Conservation (phyloP, 768 basidiomycete genomes). For the Pleurotus djamor region DNA sequence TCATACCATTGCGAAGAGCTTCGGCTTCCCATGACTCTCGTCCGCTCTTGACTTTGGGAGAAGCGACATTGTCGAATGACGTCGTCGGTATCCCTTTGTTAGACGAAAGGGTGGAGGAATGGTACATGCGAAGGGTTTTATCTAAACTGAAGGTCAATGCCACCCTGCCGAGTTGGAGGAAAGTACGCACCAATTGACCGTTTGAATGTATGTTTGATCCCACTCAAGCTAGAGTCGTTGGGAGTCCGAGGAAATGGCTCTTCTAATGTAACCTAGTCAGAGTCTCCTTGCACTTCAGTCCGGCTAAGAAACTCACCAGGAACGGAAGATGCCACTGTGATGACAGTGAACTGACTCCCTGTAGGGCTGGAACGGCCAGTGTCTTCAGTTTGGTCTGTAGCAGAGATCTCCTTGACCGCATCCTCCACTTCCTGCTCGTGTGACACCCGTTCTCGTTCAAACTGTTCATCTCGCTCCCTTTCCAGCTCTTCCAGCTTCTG, state of each 20-base stretch:
- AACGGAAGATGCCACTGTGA: neutral
- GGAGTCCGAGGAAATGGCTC: slow-evolving; percentile 21
- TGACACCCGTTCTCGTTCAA: slow-evolving; percentile 32
- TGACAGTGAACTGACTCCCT: slow-evolving; percentile 4
- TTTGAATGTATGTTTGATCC: slow-evolving; percentile 70
- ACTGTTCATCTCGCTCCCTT: slow-evolving; percentile 43
- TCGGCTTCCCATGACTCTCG: slow-evolving; percentile 53
- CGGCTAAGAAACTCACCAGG: neutral
- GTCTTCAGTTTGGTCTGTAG: slow-evolving; percentile 9
- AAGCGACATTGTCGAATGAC: slow-evolving; percentile 23
- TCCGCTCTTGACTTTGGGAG: slow-evolving; percentile 19
- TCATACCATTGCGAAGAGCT: slow-evolving; percentile 39
- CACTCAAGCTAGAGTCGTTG: slow-evolving; percentile 29
- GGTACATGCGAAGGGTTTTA: slow-evolving; percentile 67
- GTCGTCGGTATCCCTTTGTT: slow-evolving; percentile 42
- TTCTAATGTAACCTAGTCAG: slow-evolving; percentile 10
- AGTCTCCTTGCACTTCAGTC: slow-evolving; percentile 9
- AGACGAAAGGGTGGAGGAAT: slow-evolving; percentile 53
- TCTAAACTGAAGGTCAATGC: slow-evolving; percentile 33
- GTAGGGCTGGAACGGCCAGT: slow-evolving; percentile 5
- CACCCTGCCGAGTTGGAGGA: neutral
- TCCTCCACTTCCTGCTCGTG: slow-evolving; percentile 24
- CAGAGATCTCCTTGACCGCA: slow-evolving; percentile 11
- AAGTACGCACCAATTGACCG: slow-evolving; percentile 56
- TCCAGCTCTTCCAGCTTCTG: slow-evolving; percentile 56